Base-by-base conservation (phyloP, 2,329 filamentous ascomycete genomes). In the Cyphellophora europaea region DNA sequence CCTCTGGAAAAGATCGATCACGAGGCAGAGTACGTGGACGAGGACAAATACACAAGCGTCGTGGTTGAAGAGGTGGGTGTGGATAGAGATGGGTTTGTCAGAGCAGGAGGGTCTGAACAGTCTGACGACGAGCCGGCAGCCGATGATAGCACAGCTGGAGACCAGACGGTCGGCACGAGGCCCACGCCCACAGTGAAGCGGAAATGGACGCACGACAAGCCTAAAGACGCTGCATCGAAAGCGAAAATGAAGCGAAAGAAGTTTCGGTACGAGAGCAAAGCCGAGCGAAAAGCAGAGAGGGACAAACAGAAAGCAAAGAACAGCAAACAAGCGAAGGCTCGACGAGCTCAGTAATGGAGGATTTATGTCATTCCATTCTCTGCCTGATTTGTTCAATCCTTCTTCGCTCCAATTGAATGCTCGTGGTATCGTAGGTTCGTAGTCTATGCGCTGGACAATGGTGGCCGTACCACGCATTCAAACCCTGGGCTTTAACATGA, bases 11-110 rank as follows among this genome's bases (percentile, higher is more conserved):
- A 57, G 25, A 59, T 91, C 29, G 79, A 93, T 54, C 78, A 85
- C 48, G 83, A 94, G 56, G 87, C 89, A 48, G 87, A 96, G 58
- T 98, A 95, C 61, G 75, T 95, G 46, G 91, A 98, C 57, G 91
- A 96, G 57, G 89, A 95, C 58, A 83, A 82, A 54, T 95, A 86
- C 57, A 96, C 91, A 1, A 94, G 86, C 1, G 91, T 98, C 16
- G 95, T 85, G 0, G 79, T 98, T 1, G 89, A 95, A 56, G 81
- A 83, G 8, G 86, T 98, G 48, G 81, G 80, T 43, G 73, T 93
- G 11, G 79, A 82, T 10, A 75, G 76, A 47, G 77, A 87, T 36
- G 84, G 84, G 1, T 62, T 93, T 31, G 69, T 74, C 38, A 79
- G 73, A 49, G 66, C 68, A 6, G 27, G 23, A 36, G 29, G 50